A percentile compares a stretch with the other conserved stretches of the same genome.
phyloP scores from a whole-genome alignment of 257 asterid genomes.

The Solanum pinnatisectum region DNA sequence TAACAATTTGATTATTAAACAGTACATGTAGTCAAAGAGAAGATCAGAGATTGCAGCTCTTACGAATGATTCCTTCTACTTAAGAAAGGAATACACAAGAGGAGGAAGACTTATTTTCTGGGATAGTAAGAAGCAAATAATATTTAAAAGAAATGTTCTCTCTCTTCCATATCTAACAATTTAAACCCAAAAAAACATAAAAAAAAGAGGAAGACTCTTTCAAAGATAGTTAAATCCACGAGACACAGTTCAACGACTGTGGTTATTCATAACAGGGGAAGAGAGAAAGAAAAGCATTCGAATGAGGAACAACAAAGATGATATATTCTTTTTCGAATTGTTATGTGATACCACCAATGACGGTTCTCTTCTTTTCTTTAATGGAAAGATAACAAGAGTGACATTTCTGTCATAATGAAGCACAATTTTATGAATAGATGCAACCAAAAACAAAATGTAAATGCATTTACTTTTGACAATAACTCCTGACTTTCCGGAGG shows the following conservation, averaged over 20 bases:
- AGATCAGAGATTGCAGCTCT: background rate
- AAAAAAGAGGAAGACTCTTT: background rate
- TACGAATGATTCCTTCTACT: background rate
- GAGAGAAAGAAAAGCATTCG: background rate
- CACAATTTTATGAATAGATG: background rate
- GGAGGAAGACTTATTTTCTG: background rate
- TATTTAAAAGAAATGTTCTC: background rate
- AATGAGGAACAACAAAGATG: background rate
- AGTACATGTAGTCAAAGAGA: background rate
- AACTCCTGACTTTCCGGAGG: conserved; percentile 96
- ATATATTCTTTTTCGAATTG: background rate
- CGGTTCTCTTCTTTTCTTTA: background rate
- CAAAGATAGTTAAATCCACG: background rate
- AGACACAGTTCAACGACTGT: background rate
- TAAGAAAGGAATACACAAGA: background rate
- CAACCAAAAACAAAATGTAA: background rate
- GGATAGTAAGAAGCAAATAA: background rate
- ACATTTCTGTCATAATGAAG: background rate
- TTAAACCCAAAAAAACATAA: background rate
- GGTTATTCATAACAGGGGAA: background rate
- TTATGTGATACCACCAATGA: background rate
- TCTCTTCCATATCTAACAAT: background rate
- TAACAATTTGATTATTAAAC: background rate
- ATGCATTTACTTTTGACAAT: conserved; percentile 69
- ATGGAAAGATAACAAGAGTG: background rate